Percentiles rank a stretch among this genome's conserved stretches.
phyloP scores from a whole-genome alignment of 225 moss, liverwort and hornwort species.

The Pseudisothecium myosuroides region DNA sequence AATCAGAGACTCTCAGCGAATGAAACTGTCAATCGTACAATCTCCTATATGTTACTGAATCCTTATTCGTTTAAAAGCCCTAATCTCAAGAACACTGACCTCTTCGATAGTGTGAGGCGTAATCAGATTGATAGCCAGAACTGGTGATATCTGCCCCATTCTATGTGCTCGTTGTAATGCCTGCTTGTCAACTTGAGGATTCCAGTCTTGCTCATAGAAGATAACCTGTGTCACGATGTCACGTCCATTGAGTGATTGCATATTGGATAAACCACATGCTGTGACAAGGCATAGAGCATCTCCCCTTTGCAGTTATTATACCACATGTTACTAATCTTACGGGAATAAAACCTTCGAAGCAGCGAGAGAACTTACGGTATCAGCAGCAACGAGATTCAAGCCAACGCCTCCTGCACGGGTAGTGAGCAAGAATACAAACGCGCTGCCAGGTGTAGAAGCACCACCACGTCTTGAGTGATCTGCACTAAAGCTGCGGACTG shows the following conservation, averaged over 20 bases:
- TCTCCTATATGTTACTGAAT: background rate
- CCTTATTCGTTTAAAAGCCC: background rate
- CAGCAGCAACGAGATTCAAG: slow-evolving; percentile 84
- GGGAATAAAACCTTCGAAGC: background rate
- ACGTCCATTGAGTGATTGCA: background rate
- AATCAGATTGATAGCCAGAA: slow-evolving; percentile 65
- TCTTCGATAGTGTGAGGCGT: slow-evolving; percentile 73
- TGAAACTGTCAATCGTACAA: background rate
- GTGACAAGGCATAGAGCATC: background rate
- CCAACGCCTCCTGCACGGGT: slow-evolving; percentile 95
- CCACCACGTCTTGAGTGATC: slow-evolving; percentile 14
- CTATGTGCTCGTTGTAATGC: slow-evolving; percentile 85
- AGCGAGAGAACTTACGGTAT: slow-evolving; percentile 46
- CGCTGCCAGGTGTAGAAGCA: slow-evolving; percentile 9
- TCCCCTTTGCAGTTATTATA: background rate
- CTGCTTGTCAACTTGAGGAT: slow-evolving; percentile 89
- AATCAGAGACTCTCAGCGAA: background rate
- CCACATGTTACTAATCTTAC: background rate
- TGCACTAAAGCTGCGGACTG: slow-evolving; percentile 64
- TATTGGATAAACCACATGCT: background rate
- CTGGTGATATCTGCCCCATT: slow-evolving; percentile 71
- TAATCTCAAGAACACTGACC: slow-evolving; percentile 28
- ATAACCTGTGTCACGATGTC: slow-evolving; percentile 47
- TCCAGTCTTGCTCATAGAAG: slow-evolving; percentile 96
- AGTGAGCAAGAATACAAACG: slow-evolving; percentile 85